Base-by-base conservation (phyloP, 345 rosid species). In the Arabidopsis suecica region DNA sequence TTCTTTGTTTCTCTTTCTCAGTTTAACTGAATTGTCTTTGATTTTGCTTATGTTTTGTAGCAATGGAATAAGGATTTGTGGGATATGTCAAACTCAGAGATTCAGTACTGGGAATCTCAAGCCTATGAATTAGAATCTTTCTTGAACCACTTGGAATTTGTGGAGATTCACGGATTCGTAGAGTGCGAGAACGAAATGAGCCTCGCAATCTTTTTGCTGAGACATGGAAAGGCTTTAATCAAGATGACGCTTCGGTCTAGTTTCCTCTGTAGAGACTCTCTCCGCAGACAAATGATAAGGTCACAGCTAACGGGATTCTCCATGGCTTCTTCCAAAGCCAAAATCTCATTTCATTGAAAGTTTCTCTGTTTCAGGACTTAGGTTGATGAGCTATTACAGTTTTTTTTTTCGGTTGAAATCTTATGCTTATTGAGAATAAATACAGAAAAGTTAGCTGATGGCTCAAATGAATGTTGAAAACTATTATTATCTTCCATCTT, bases 161-260 rank as follows among this genome's bases (percentile, higher is more conserved):
- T 88, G 48, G 88, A 83, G 82, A 91, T 93, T 33, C 74, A 82
- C 61, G 98, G 98, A 3, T 88, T 89, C 60, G 76, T 85, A 59
- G 96, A 91, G 68, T 88, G 89, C 37, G 89, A 88, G 74, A 84
- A 84, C 7, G 98, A 91, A 70, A 91, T 85, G 78, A 88, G 92
- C 72, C 83, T 88, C 4, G 86, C 88, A 4, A 89, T 86, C 79
- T 91, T 91, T 54, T 74, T 93, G 74, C 87, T 93, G 63, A 89
- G 84, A 86, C 88, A 91, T 78, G 93, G 91, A 11, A 87, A 85
- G 81, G 84, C 85, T 62, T 84, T 93, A 83, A 85, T 86, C 72
- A 88, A 87, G 72, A 91, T 91, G 87, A 86, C 86, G 7, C 82
- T 89, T 42, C 71, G 80, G 69, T 79, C 88, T 0, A 84, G 88